These are phyloP conservation scores for Pulveroboletus sp. DNA, from an alignment of 768 basidiomycete genomes.

Conservation along the genomic window DNA sequence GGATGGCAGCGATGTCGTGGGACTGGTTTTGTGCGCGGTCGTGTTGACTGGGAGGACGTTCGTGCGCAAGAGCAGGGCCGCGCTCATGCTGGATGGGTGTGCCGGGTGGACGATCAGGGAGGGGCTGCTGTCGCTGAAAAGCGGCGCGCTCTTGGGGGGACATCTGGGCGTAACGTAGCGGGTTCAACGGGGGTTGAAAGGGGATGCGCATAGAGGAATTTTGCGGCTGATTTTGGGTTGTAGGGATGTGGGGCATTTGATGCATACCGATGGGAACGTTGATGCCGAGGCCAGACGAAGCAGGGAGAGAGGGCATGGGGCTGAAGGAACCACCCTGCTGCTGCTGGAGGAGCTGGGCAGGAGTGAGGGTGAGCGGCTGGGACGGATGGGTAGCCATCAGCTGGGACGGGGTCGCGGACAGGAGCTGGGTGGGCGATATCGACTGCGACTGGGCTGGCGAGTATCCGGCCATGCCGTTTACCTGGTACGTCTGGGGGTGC, in stretches of 20 bases:
- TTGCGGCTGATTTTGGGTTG: conserved; percentile 16
- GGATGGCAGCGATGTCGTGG: conserved; percentile 15
- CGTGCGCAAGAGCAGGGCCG: conserved; percentile 18
- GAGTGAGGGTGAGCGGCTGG: conserved; percentile 29
- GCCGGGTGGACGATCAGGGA: conserved; percentile 15
- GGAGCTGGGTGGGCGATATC: conserved; percentile 17
- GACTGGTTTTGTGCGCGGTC: conserved; percentile 23
- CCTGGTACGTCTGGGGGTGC: conserved; percentile 16
- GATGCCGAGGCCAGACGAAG: conserved; percentile 1
- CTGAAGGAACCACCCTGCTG: conserved; percentile 23
- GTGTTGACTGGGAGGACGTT: conserved; percentile 23
- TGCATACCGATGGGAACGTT: conserved; percentile 17
- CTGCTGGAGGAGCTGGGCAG: conserved; percentile 35
- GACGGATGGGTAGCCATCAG: conserved; percentile 18
- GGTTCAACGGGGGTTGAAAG: conserved; percentile 13
- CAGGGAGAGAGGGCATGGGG: conserved; percentile 9
- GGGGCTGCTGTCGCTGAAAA: conserved; percentile 28
- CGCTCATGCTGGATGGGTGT: conserved; percentile 22
- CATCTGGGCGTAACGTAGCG: conserved; percentile 28
- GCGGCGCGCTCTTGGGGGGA: conserved; percentile 25
- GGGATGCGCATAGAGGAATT: conserved; percentile 22
- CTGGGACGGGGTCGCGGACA: conserved; percentile 8
- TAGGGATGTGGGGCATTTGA: conserved; percentile 18
- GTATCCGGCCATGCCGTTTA: conserved; percentile 4
- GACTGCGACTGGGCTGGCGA: conserved; percentile 12